Conservation (phyloP, 2,329 filamentous ascomycete genomes). For the Alternaria angustiovoidea region DNA sequence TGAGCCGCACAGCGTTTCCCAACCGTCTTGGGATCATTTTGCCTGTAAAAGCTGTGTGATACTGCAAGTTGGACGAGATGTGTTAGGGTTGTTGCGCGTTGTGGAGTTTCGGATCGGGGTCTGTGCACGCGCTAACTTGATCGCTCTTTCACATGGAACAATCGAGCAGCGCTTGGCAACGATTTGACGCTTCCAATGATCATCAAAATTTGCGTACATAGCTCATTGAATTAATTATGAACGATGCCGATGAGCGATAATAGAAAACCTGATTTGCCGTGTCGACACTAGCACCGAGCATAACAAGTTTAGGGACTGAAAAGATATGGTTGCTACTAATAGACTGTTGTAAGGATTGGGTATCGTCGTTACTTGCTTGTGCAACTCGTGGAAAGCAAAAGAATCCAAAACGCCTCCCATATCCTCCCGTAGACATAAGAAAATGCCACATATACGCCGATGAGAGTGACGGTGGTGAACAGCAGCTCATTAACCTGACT, state of each 20-base stretch:
- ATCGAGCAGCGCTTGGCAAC: constrained; percentile 9
- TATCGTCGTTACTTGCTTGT: constrained; percentile 16
- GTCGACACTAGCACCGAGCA: not conserved
- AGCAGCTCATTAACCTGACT: constrained; percentile 11
- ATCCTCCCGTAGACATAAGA: not conserved
- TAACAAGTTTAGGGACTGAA: not conserved
- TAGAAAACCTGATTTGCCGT: not conserved
- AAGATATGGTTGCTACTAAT: constrained; percentile 7
- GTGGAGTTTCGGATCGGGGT: constrained; percentile 4
- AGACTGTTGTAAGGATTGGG: constrained; percentile 9
- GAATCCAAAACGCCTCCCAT: constrained; percentile 7
- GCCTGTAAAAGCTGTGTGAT: not conserved
- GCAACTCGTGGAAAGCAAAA: constrained; percentile 6
- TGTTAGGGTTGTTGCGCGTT: constrained; percentile 7
- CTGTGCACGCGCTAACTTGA: constrained; percentile 13
- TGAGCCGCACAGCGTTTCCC: constrained; percentile 11
- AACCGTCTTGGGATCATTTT: constrained; percentile 23
- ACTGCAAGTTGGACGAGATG: not conserved
- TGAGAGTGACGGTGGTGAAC: constrained; percentile 8
- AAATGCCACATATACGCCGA: constrained; percentile 8
- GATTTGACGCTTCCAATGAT: not conserved
- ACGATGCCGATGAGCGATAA: not conserved
- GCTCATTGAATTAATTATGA: not conserved
- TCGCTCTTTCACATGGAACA: constrained; percentile 9
- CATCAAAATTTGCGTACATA: not conserved